Conservation (phyloP, 192 early-diverging fungal genomes). For the Chytriomyces hyalinus region DNA sequence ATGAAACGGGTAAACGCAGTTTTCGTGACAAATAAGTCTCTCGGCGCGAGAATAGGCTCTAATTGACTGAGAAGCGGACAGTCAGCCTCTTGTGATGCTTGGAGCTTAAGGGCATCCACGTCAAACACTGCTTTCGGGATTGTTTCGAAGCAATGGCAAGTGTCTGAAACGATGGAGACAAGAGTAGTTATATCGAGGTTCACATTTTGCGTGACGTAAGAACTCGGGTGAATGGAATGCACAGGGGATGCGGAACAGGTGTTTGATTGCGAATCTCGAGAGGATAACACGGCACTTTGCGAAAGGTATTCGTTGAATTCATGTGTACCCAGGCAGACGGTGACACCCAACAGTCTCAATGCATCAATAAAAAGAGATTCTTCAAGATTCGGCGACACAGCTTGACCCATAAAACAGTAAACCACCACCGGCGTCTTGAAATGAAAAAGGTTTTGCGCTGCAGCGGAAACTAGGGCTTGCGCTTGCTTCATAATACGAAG, state of each 20-base stretch:
- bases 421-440: slow-evolving; percentile 47
- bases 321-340: slow-evolving; percentile 6
- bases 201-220: slow-evolving; percentile 31
- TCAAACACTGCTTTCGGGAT: slow-evolving; percentile 48
- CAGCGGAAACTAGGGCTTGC: slow-evolving; percentile 36
- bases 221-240: slow-evolving; percentile 1
- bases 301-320: not conserved
- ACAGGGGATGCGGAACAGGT: not conserved
- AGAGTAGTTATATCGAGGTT: slow-evolving; percentile 58
- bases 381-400: slow-evolving; percentile 10
- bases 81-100: slow-evolving; percentile 35
- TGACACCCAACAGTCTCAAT: slow-evolving; percentile 30
- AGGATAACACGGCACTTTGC: not conserved
- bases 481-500: slow-evolving; percentile 47
- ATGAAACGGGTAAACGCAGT: not conserved
- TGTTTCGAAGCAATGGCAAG: slow-evolving; percentile 37
- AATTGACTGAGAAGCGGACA: slow-evolving; percentile 34
- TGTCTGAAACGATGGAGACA: slow-evolving; percentile 42
- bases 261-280: not conserved
- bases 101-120: slow-evolving; percentile 40
- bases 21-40: not conserved
- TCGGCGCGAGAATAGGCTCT: slow-evolving; percentile 14
- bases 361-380: slow-evolving; percentile 32
- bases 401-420: slow-evolving; percentile 42
- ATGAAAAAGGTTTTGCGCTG: slow-evolving; percentile 44